Evolutionary conservation across 2,329 filamentous ascomycete species (phyloP).

Genomic region (Aspergillus nomiae): DNA sequence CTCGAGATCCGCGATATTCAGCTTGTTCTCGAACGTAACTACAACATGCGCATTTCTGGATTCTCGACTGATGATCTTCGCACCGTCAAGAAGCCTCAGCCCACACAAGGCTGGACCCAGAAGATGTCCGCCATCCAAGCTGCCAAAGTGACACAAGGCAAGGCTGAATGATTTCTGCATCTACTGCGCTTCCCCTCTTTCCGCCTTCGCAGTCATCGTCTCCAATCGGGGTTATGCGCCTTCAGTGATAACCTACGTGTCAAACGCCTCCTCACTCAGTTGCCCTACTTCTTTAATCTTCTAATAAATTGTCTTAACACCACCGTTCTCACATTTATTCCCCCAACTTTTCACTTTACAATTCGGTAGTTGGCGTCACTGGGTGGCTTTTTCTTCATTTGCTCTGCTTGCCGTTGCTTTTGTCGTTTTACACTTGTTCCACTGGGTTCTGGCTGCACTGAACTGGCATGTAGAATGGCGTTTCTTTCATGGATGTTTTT

Average conservation of each 20-base stretch:
- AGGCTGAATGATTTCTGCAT: conserved; percentile 34
- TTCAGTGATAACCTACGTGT: background rate
- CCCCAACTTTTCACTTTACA: background rate
- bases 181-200: background rate
- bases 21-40: conserved; percentile 78
- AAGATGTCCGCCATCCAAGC: conserved; percentile 98
- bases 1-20: conserved; percentile 88
- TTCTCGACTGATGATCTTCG: conserved; percentile 93
- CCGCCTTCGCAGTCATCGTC: background rate
- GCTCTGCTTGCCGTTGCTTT: background rate
- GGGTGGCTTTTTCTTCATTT: background rate
- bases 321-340: background rate
- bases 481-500: conserved; percentile 4
- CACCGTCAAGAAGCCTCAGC: conserved; percentile 90
- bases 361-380: conserved; percentile 3
- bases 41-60: conserved; percentile 90
- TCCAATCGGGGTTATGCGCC: background rate
- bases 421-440: background rate
- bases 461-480: conserved; percentile 8
- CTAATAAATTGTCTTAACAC: conserved; percentile 7
- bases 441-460: background rate
- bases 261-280: background rate
- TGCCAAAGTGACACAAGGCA: conserved; percentile 68
- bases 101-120: conserved; percentile 83
- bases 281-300: conserved; percentile 5